Percentiles rank a stretch among this genome's conserved stretches.
phyloP scores from a whole-genome alignment of 163 green algal genomes.

The Scenedesmus sp. region DNA sequence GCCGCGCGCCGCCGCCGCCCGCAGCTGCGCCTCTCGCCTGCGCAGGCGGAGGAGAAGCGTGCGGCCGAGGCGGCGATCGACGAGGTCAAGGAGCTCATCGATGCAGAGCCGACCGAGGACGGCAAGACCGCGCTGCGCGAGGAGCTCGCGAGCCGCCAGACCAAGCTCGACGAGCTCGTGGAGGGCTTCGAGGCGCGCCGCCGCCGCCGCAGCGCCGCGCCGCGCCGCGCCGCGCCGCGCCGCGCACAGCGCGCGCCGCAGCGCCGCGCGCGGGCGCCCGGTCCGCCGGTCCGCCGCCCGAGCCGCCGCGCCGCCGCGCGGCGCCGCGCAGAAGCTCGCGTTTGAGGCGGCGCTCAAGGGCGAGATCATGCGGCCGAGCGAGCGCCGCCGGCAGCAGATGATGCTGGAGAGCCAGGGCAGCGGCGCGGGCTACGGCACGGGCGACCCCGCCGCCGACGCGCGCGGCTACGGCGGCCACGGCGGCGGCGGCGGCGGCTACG shows the following conservation, averaged over 20 bases:
- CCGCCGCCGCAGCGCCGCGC: too few relatives aligned
- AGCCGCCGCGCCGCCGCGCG: too few relatives aligned
- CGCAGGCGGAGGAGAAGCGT: constrained; percentile 72
- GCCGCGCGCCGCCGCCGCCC: background rate
- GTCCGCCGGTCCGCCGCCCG: too few relatives aligned
- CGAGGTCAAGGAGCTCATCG: constrained; percentile 60
- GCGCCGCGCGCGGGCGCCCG: too few relatives aligned
- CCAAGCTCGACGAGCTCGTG: constrained; percentile 55
- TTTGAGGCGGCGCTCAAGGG: constrained; percentile 49
- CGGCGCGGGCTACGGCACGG: background rate
- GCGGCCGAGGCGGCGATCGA: constrained; percentile 58
- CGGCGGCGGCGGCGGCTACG: constrained; percentile 12
- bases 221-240: too few relatives aligned
- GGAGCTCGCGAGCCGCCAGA: constrained; percentile 49
- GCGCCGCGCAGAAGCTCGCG: constrained; percentile 38
- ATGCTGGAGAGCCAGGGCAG: constrained; percentile 23
- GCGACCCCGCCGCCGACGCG: background rate
- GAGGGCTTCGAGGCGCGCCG: constrained; percentile 56
- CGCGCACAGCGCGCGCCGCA: too few relatives aligned
- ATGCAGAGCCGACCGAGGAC: constrained; percentile 35
- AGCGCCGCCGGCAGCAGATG: constrained; percentile 52
- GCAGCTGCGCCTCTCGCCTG: constrained; percentile 71
- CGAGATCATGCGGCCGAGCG: constrained; percentile 60
- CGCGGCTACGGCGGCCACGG: background rate
- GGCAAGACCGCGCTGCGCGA: constrained; percentile 35